Percentiles rank a stretch among this genome's conserved stretches.
These are phyloP conservation scores for Apophysomyces elegans DNA, from an alignment of 371 early-diverging fungal genomes.

Conservation along the genomic window DNA sequence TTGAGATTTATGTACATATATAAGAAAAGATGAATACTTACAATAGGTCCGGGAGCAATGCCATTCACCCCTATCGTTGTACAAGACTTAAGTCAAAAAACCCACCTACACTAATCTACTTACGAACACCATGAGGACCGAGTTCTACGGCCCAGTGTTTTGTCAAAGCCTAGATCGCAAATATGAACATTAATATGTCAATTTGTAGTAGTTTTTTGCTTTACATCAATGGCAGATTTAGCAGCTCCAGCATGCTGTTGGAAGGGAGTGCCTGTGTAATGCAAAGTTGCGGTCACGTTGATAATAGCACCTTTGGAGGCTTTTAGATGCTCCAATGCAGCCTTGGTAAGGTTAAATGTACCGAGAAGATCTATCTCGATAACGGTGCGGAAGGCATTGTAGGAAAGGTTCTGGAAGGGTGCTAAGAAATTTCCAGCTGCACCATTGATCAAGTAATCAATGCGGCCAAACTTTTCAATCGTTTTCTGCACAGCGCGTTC, in stretches of 20 bases:
- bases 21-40: slow-evolving; percentile 5
- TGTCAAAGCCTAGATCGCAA: slow-evolving; percentile 39
- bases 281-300: slow-evolving; percentile 70
- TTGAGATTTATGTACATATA: no score
- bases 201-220: background rate
- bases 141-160: slow-evolving; percentile 60
- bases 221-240: slow-evolving; percentile 50
- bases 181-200: no score
- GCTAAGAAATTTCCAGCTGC: slow-evolving; percentile 86
- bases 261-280: slow-evolving; percentile 64
- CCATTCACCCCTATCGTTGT: slow-evolving; percentile 26
- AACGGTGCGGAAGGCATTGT: slow-evolving; percentile 77
- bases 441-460: slow-evolving; percentile 67
- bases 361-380: slow-evolving; percentile 56
- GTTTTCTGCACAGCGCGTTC: slow-evolving; percentile 67
- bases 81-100: no score
- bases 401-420: slow-evolving; percentile 65
- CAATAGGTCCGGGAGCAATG: slow-evolving; percentile 59
- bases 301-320: slow-evolving; percentile 69
- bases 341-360: slow-evolving; percentile 81
- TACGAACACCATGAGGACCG: slow-evolving; percentile 55
- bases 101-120: background rate
- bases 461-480: slow-evolving; percentile 68
- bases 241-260: slow-evolving; percentile 59
- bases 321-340: slow-evolving; percentile 73